Evolutionary conservation across 306 rosid species (phyloP), one percentile per base, ranked within the genome.

Genomic region (Acacia confusa): DNA sequence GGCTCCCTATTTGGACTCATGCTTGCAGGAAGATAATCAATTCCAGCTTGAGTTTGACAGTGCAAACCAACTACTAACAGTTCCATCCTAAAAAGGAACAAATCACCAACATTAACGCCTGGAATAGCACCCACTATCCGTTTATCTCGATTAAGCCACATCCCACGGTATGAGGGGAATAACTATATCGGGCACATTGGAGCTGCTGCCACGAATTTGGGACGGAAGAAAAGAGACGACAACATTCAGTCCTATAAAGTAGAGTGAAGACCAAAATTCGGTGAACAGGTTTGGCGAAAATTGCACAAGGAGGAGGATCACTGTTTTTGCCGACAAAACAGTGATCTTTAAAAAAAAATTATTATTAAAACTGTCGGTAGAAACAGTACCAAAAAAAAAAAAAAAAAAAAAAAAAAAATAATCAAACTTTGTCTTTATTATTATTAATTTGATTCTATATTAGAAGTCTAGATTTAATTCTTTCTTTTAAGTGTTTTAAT

Each of bases 41-140:
- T 95, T 2, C 99, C 99, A 15, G 98, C 99, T 74, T 95, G 99
- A 17, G 87, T 75, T 76, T 93, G 99, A 34, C 92, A 88, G 30
- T 95, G 99, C 79, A 95, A 79, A 3, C 99, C 99, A 22, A 95
- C 86, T 19, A 95, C 97, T 45, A 91, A 88, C 82, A 95, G 45
- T 58, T 95, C 98, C 97, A 95, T 95, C 72, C 99, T 76, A 32
- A 89, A 95, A 24, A 86, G 84, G 76, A 95, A 95, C 34, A 95
- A 22, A 77, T 95, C 99, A 3, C 98, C 99, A 58, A 93, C 84
- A 40, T 52, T 74, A 2, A 95, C 85, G 1, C 99, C 99, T 0
- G 99, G 99, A 10, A 93, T 93, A 4, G 96, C 87, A 24, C 99
- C 99, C 64, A 95, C 97, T 19, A 95, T 92, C 43, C 99, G 70